Conservation (phyloP, 2,329 filamentous ascomycete genomes). For the Fusarium clavum region DNA sequence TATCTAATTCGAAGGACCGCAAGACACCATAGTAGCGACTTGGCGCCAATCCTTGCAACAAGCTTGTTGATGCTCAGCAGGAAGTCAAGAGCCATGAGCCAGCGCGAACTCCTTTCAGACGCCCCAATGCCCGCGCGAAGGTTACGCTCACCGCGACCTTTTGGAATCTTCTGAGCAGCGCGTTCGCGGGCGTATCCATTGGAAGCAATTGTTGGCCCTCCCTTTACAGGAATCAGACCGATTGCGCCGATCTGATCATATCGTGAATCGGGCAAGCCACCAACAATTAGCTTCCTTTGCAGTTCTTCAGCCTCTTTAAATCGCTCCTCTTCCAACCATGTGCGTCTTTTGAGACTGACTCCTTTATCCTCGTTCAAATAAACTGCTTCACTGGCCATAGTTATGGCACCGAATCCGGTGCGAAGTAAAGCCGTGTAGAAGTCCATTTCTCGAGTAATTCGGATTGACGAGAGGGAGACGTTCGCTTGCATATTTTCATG, state of each 20-base stretch:
- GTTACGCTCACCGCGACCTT: conserved; percentile 60
- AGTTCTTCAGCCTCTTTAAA: conserved; percentile 78
- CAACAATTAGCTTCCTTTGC: conserved; percentile 62
- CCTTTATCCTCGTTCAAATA: conserved; percentile 90
- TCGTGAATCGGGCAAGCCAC: conserved; percentile 59
- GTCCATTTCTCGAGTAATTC: conserved; percentile 88
- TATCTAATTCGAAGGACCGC: conserved; percentile 58
- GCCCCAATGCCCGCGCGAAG: conserved; percentile 78
- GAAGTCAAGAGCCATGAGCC: conserved; percentile 81
- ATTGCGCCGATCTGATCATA: conserved; percentile 67
- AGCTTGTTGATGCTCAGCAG: conserved; percentile 74
- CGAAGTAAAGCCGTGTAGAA: conserved; percentile 93
- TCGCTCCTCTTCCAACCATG: conserved; percentile 92
- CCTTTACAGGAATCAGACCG: conserved; percentile 66
- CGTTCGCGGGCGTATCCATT: conserved; percentile 78
- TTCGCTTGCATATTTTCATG: conserved; percentile 94
- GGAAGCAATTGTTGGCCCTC: conserved; percentile 55
- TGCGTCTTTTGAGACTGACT: conserved; percentile 79
- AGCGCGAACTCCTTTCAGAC: conserved; percentile 80
- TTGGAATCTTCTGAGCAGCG: conserved; percentile 68
- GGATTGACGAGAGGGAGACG: conserved; percentile 82
- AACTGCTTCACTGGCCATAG: conserved; percentile 93
- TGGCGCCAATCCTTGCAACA: conserved; percentile 49
- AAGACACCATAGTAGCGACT: conserved; percentile 65
- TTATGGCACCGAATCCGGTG: conserved; percentile 87